Evolutionary conservation across 805 yeast genomes (phyloP).

Genomic region (Wickerhamiella vanderwaltii): DNA sequence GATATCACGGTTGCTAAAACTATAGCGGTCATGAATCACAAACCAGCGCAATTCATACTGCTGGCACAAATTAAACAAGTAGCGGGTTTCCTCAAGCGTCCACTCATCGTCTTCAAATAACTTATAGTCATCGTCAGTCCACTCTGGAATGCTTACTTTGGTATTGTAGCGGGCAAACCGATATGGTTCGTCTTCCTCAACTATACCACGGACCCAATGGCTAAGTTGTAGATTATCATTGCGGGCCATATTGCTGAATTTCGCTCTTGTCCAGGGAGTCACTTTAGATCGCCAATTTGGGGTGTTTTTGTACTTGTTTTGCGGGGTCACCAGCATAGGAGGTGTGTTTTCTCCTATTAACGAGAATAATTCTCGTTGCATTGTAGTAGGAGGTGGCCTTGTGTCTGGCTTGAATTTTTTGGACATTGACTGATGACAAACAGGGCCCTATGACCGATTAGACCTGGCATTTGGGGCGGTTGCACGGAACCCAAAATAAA

Average conservation of each 20-base stretch:
- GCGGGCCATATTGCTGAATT: constrained; percentile 47
- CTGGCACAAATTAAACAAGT: constrained; percentile 53
- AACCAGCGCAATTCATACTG: constrained; percentile 57
- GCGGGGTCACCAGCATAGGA: constrained; percentile 47
- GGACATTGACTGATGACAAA: constrained; percentile 7
- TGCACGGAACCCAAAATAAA: too few relatives aligned
- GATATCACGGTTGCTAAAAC: constrained; percentile 34
- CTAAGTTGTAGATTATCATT: constrained; percentile 44
- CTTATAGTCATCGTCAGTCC: constrained; percentile 49
- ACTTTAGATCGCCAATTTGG: constrained; percentile 50
- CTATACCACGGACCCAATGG: constrained; percentile 83
- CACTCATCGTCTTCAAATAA: constrained; percentile 44
- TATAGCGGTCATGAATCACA: constrained; percentile 50
- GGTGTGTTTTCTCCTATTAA: constrained; percentile 88
- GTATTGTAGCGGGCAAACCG: constrained; percentile 66
- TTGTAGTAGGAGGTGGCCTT: constrained; percentile 38
- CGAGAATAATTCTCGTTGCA: constrained; percentile 81
- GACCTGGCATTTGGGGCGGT: too few relatives aligned
- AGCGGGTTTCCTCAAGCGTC: constrained; percentile 65
- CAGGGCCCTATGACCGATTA: too few relatives aligned
- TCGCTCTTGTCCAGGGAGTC: constrained; percentile 68
- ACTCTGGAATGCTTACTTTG: constrained; percentile 53
- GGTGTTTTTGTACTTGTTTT: constrained; percentile 48
- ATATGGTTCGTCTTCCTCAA: constrained; percentile 39
- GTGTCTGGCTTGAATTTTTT: constrained; percentile 26